Conservation (phyloP, 805 yeast species). For the Saturnispora bothae region DNA sequence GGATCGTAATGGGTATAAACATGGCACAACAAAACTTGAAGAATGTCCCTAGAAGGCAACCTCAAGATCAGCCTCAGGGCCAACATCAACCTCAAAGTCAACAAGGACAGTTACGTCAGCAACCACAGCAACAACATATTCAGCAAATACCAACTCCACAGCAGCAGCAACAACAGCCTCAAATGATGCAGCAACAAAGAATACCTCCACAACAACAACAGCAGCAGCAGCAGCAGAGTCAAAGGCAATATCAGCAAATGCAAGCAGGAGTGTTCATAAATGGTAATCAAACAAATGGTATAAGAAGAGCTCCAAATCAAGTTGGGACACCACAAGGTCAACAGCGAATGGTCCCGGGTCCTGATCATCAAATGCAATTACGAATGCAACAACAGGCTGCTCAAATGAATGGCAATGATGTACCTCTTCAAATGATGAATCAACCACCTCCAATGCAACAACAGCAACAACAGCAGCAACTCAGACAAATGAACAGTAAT, state of each 20-base stretch:
- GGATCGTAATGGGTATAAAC: background rate
- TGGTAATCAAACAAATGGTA: constrained; percentile 1
- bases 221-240: constrained; percentile 1
- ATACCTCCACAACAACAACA: constrained; percentile 4
- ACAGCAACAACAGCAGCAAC: constrained; percentile 1
- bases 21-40: constrained; percentile 6
- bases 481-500: background rate
- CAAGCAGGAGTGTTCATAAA: constrained; percentile 5
- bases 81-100: constrained; percentile 10
- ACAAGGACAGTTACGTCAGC: constrained; percentile 12
- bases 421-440: constrained; percentile 3
- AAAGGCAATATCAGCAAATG: background rate
- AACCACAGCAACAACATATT: constrained; percentile 8
- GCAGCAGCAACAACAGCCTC: constrained; percentile 8
- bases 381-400: constrained; percentile 4
- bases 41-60: constrained; percentile 8
- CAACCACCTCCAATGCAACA: constrained; percentile 1
- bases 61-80: too few species aligned
- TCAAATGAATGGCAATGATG: constrained; percentile 4
- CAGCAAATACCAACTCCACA: constrained; percentile 8
- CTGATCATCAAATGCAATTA: constrained; percentile 10
- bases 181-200: constrained; percentile 8
- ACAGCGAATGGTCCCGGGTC: constrained; percentile 5
- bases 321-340: constrained; percentile 1
- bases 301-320: constrained; percentile 4